Percentiles rank a stretch among this genome's conserved stretches.
phyloP scores from a whole-genome alignment of 1,284 basidiomycete species.

The Xerocomus nothofagi region DNA sequence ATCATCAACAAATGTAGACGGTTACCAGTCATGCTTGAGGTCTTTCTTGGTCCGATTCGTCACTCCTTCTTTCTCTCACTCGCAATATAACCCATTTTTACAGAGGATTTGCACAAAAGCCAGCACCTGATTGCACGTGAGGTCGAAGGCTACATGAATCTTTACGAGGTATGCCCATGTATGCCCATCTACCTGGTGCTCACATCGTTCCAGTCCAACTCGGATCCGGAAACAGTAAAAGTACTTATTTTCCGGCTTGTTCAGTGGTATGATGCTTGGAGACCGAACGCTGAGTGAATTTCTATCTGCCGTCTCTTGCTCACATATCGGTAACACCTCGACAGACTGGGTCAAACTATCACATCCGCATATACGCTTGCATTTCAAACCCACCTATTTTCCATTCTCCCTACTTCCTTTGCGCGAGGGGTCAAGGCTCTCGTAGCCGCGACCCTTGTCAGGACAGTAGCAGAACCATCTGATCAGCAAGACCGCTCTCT shows the following conservation, averaged over 20 bases:
- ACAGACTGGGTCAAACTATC: conserved; percentile 61
- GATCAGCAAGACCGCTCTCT: conserved; percentile 38
- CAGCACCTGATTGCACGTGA: conserved; percentile 62
- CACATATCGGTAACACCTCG: conserved; percentile 12
- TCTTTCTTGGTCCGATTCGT: conserved; percentile 55
- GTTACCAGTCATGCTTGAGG: conserved; percentile 62
- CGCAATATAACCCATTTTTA: conserved; percentile 2
- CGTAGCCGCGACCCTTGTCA: conserved; percentile 55
- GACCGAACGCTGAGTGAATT: conserved; percentile 55
- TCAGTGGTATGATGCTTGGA: conserved; percentile 70
- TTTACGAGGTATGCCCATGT: conserved; percentile 55
- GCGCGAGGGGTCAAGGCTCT: conserved; percentile 63
- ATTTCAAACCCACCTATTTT: conserved; percentile 72
- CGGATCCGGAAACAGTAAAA: conserved; percentile 49
- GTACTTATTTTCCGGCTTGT: conserved; percentile 55
- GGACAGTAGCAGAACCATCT: conserved; percentile 31
- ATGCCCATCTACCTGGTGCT: conserved; percentile 6
- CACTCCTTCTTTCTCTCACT: neutral
- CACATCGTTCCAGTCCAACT: conserved; percentile 39
- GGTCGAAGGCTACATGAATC: conserved; percentile 53
- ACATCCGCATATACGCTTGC: conserved; percentile 58
- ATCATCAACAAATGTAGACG: conserved; percentile 54
- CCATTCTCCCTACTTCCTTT: conserved; percentile 64
- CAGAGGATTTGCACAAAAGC: conserved; percentile 63
- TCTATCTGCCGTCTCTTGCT: neutral